Evolutionary conservation across 2,329 filamentous ascomycete genomes (phyloP), one percentile per base, ranked within the genome.

Genomic region (Paraphaeosphaeria minitans): DNA sequence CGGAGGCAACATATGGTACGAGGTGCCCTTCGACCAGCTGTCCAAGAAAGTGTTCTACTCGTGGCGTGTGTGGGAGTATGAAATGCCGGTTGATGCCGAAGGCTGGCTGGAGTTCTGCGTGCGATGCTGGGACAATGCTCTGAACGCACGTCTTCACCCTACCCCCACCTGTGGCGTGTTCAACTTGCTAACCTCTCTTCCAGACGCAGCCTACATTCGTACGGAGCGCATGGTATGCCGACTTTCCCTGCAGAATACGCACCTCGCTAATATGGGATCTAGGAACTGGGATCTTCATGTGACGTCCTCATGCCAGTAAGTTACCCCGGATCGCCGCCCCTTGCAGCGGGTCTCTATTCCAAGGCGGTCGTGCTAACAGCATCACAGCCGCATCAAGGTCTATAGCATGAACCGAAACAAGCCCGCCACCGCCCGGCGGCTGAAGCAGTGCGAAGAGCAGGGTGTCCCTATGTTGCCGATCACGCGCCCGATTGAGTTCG

Each of bases 271-370:
- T 55, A 13, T 10, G 13, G 13, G 29, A 37, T 68, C 71, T 77
- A 89, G 81, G 82, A 89, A 89, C 66, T 89, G 86, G 85, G 87
- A 84, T 16, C 73, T 89, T 21, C 87, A 89, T 66, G 86, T 89
- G 3, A 89, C 87, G 0, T 84, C 81, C 7, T 85, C 82, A 0
- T 87, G 84, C 57, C 87, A 89, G 69, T 70, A 64, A 58, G 70
- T 19, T 53, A 22, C n/a, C 37, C 50, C 24, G 24, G 22, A 24
- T 31, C 1, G 16, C n/a, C n/a, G 7, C 14, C 21, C 24, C 9
- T 37, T 43, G 16, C 7, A 37, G 24, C 16, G n/a, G 1, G n/a
- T 19, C 14, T 13, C 2, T n/a, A 5, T 22, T 50, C 48, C 31
- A 43, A 27, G 42, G 31, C 5, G 1, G 39, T n/a, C 13, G 37